phyloP scores from a whole-genome alignment of 1,284 basidiomycete genomes.

The Neotropicomus parvogracilis region DNA sequence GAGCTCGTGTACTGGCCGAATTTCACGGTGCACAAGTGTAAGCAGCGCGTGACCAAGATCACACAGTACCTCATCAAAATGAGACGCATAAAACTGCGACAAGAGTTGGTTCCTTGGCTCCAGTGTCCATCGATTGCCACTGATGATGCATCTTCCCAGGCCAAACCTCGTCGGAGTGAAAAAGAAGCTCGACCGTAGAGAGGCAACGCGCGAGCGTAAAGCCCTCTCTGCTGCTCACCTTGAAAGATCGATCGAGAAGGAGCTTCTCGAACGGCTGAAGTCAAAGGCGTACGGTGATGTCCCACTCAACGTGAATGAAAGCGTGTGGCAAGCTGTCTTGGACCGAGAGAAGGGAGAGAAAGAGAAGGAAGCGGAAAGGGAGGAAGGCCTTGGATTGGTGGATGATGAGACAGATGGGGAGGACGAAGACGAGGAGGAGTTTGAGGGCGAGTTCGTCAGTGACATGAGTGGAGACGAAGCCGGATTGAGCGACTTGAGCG shows the following conservation, averaged over 20 bases:
- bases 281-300: conserved; percentile 97
- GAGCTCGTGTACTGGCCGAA: conserved; percentile 98
- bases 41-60: conserved; percentile 98
- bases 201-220: conserved; percentile 90
- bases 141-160: conserved; percentile 40
- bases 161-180: conserved; percentile 93
- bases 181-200: conserved; percentile 96
- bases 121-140: neutral
- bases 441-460: conserved; percentile 82
- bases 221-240: conserved; percentile 92
- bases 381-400: conserved; percentile 45
- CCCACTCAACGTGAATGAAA: conserved; percentile 97
- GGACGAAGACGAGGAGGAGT: conserved; percentile 47
- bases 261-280: conserved; percentile 92
- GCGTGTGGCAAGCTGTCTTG: conserved; percentile 89
- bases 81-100: conserved; percentile 83
- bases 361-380: conserved; percentile 45
- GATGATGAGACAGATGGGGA: conserved; percentile 53
- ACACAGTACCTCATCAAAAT: conserved; percentile 99
- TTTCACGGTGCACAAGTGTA: conserved; percentile 97
- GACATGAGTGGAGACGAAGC: conserved; percentile 70
- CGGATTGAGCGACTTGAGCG: conserved; percentile 67
- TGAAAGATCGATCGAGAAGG: conserved; percentile 94
- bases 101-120: conserved; percentile 64
- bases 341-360: conserved; percentile 69